phyloP scores from a whole-genome alignment of 2,329 filamentous ascomycete genomes.

The Rosellinia necatrix region DNA sequence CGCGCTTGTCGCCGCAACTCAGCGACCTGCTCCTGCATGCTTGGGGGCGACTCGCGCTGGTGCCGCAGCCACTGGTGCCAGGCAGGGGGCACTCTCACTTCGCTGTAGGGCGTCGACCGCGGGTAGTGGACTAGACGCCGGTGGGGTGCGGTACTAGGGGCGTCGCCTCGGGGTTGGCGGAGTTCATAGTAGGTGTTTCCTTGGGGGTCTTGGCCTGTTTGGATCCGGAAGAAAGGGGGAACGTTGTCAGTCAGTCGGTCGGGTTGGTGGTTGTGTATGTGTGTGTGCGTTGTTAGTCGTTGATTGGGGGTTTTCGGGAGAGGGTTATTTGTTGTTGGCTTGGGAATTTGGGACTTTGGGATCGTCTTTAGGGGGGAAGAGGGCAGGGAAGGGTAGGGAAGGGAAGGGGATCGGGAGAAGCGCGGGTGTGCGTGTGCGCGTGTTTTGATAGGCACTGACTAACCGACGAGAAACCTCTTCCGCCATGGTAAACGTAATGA shows the following conservation, averaged over 20 bases:
- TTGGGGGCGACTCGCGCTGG: constrained; percentile 59
- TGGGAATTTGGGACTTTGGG: background rate
- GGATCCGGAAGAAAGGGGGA: background rate
- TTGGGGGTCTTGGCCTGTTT: constrained; percentile 63
- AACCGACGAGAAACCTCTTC: constrained; percentile 65
- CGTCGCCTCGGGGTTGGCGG: constrained; percentile 51
- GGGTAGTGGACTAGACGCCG: constrained; percentile 67
- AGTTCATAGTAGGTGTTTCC: constrained; percentile 75
- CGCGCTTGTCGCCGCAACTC: constrained; percentile 59
- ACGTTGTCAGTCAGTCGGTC: background rate
- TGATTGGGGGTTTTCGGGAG: too few species aligned
- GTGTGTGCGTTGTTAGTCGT: too few species aligned
- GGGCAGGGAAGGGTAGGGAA: too few species aligned
- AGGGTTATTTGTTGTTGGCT: too few species aligned
- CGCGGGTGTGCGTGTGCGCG: too few species aligned
- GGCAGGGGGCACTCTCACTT: constrained; percentile 61
- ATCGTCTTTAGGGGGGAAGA: too few species aligned
- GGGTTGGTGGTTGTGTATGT: background rate
- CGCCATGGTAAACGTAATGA: constrained; percentile 66
- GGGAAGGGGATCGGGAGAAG: background rate
- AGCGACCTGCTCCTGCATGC: constrained; percentile 58
- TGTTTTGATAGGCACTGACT: background rate
- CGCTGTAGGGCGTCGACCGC: constrained; percentile 55
- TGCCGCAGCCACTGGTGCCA: constrained; percentile 75
- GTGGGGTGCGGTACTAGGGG: constrained; percentile 43